phyloP scores from a whole-genome alignment of 495 filamentous ascomycete genomes.

The Talaromyces adpressus region DNA sequence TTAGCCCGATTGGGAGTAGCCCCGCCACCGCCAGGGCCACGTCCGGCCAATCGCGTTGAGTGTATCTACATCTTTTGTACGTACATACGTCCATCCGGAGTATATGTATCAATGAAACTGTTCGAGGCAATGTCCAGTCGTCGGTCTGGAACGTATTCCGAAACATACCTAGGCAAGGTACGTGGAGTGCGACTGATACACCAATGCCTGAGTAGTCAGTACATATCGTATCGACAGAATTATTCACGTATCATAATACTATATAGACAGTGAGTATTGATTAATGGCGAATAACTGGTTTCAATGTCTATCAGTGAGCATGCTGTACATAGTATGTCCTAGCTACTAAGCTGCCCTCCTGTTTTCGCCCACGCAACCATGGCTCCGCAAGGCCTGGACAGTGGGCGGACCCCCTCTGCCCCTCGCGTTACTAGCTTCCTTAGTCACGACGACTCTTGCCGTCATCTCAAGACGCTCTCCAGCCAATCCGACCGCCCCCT shows the following conservation, averaged over 20 bases:
- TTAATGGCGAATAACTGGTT: too few relatives aligned
- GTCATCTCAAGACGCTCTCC: background rate
- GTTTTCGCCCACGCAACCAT: background rate
- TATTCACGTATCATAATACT: too few relatives aligned
- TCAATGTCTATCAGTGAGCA: too few relatives aligned
- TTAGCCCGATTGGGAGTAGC: background rate
- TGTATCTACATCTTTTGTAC: background rate
- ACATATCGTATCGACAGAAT: too few relatives aligned
- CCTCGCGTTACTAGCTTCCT: constrained; percentile 1
- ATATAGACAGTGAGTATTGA: too few relatives aligned
- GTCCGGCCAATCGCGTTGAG: background rate
- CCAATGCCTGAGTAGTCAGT: too few relatives aligned
- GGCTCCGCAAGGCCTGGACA: background rate
- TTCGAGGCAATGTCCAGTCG: too few relatives aligned
- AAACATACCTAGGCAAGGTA: too few relatives aligned
- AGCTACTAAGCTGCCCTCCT: background rate
- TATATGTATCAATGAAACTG: background rate
- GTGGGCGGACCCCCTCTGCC: background rate
- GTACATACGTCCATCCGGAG: background rate
- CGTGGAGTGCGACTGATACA: too few relatives aligned
- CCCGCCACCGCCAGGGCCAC: background rate
- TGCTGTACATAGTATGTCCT: too few relatives aligned
- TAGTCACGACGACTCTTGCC: background rate
- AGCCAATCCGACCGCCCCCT: background rate
- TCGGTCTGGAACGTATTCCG: too few relatives aligned